Evolutionary conservation across 192 early-diverging fungal genomes (phyloP), one percentile per base, ranked within the genome.

Genomic region (Coemansia brasiliensis): DNA sequence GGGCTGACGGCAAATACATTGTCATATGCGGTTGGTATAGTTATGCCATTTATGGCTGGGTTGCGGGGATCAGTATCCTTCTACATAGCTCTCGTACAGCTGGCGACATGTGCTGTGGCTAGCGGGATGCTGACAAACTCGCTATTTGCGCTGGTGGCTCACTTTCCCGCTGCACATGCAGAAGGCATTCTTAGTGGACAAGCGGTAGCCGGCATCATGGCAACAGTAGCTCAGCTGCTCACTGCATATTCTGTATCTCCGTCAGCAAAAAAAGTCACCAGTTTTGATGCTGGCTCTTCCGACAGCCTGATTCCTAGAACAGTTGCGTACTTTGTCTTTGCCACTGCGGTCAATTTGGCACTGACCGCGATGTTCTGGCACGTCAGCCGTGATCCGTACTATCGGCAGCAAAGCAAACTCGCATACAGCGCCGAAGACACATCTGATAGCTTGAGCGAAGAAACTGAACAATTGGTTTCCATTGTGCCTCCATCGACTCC

Each of bases 111-210:
- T 1, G 89, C 86, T 5, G 72, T 69, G 5, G 71, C 83, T 11
- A 90, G 86, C 25, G 84, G 86, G 4, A 72, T 88, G 44, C 70
- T 84, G 11, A 83, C 87, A 41, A 85, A 84, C 52, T 87, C 82
- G 43, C 67, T 87, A 27, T 90, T 93, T 76, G 87, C 85, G 18
- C 69, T 87, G n/a, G 88, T 84, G 0, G 80, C 85, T 10, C 84
- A 82, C 35, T 88, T 91, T 60, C 83, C 88, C 7, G 81, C 85
- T 5, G 69, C 66, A 21, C 84, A 90, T 58, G 74, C 84, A 15
- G 87, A 91, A 59, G 89, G 87, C 3, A 83, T 90, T 5, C 83
- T 93, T 68, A 83, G 87, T 50, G 83, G 83, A 24, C 83, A 84
- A 59, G 83, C 80, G 3, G 59, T 79, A 35, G 90, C 87, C 5